These are phyloP conservation scores for Luvunga scandens DNA, from an alignment of 345 rosid genomes.

Conservation along the genomic window DNA sequence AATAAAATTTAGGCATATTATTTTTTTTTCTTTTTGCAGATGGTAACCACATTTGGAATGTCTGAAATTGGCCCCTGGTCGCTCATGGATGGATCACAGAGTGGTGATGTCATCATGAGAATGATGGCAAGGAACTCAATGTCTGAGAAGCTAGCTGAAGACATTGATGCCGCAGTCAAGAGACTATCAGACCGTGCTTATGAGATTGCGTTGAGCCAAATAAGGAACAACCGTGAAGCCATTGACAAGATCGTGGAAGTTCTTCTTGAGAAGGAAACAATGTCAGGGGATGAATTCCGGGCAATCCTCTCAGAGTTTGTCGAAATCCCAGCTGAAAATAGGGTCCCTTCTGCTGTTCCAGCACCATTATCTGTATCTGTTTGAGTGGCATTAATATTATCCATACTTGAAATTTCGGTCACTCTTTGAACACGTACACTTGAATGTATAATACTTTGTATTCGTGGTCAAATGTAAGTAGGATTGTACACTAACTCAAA, in stretches of 20 bases:
- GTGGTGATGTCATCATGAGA: conserved; percentile 86
- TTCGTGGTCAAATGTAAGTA: conserved; percentile 2
- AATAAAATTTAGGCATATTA: conserved; percentile 8
- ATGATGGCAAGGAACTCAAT: conserved; percentile 99
- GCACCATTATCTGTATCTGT: conserved; percentile 42
- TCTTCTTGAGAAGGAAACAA: conserved; percentile 89
- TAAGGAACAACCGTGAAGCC: conserved; percentile 92
- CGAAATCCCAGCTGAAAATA: conserved; percentile 82
- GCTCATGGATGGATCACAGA: conserved; percentile 83
- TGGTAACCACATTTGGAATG: conserved; percentile 98
- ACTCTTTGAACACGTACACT: not conserved
- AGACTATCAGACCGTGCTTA: conserved; percentile 80
- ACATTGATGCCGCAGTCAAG: conserved; percentile 80
- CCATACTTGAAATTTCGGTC: not conserved
- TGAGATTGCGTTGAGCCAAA: conserved; percentile 72
- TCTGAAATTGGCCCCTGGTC: conserved; percentile 99
- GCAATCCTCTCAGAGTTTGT: conserved; percentile 91
- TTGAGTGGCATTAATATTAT: conserved; percentile 3
- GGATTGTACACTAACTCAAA: conserved; percentile 7
- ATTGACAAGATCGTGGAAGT: conserved; percentile 94
- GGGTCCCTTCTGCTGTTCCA: conserved; percentile 53
- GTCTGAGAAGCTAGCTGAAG: conserved; percentile 97
- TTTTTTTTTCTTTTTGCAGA: conserved; percentile 40
- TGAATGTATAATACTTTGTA: conserved; percentile 17
- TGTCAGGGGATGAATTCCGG: conserved; percentile 83